Conservation (phyloP, 2,329 filamentous ascomycete genomes). For the Anisogramma anomala region DNA sequence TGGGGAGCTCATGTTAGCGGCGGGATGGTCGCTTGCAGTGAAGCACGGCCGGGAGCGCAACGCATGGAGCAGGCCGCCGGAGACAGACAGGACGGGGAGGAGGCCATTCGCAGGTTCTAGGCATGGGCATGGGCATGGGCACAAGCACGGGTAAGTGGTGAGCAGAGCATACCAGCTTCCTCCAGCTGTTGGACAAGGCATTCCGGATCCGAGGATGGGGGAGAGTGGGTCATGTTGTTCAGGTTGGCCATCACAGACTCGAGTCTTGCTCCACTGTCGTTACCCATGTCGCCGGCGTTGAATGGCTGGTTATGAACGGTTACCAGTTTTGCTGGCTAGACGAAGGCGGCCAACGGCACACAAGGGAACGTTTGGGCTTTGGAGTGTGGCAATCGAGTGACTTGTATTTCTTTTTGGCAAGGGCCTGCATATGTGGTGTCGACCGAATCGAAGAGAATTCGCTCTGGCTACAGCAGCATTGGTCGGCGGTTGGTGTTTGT, state of each 20-base stretch:
- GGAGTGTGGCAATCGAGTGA: no score
- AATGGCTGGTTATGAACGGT: background rate
- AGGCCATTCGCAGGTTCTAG: background rate
- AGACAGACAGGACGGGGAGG: background rate
- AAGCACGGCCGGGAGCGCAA: constrained; percentile 1
- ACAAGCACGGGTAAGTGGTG: background rate
- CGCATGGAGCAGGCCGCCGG: background rate
- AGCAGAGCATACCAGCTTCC: constrained; percentile 15
- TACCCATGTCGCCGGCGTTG: constrained; percentile 5
- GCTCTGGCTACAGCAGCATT: no score
- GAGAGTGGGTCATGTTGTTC: constrained; percentile 8
- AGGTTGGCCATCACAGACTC: constrained; percentile 10
- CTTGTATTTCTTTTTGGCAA: no score
- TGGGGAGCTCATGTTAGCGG: background rate
- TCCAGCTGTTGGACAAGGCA: constrained; percentile 8
- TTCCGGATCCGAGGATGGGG: constrained; percentile 10
- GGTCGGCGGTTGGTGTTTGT: no score
- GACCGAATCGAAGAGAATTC: no score
- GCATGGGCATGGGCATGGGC: background rate
- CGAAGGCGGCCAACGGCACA: background rate
- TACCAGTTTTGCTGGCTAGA: background rate
- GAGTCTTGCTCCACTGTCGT: constrained; percentile 13
- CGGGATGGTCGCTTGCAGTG: background rate
- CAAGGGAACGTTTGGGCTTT: no score
- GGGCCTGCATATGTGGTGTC: no score